Evolutionary conservation across 1,284 basidiomycete species (phyloP).

Genomic region (Grifola frondosa): DNA sequence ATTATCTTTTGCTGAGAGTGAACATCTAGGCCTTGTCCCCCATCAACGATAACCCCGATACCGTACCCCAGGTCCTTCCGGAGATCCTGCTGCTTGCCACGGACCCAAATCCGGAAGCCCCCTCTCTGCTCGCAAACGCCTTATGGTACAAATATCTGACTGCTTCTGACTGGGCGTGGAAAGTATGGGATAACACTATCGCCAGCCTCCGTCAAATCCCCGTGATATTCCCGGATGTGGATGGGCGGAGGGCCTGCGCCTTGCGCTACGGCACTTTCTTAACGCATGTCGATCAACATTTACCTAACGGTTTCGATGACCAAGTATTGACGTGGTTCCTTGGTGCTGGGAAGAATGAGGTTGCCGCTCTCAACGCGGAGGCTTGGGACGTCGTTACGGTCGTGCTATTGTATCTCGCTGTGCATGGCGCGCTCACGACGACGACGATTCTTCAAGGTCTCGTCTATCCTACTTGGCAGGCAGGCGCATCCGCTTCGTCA

Average conservation of each 20-base stretch:
- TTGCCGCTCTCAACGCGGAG: slow-evolving; percentile 54
- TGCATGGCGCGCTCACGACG: slow-evolving; percentile 65
- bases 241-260: slow-evolving; percentile 49
- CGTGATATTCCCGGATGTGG: slow-evolving; percentile 47
- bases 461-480: slow-evolving; percentile 72
- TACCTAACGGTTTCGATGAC: slow-evolving; percentile 66
- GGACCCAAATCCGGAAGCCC: slow-evolving; percentile 55
- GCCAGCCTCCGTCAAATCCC: slow-evolving; percentile 68
- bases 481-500: slow-evolving; percentile 41
- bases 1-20: background rate
- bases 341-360: slow-evolving; percentile 60
- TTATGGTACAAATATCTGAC: slow-evolving; percentile 79
- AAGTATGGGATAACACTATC: slow-evolving; percentile 77
- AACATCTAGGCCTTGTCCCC: slow-evolving; percentile 45
- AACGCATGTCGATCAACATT: slow-evolving; percentile 69
- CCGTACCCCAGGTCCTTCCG: slow-evolving; percentile 59
- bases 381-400: slow-evolving; percentile 65
- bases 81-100: slow-evolving; percentile 66
- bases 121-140: slow-evolving; percentile 67
- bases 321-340: slow-evolving; percentile 69
- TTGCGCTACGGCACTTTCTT: slow-evolving; percentile 68
- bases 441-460: slow-evolving; percentile 71
- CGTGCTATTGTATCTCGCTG: slow-evolving; percentile 63
- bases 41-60: slow-evolving; percentile 42
- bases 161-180: slow-evolving; percentile 70